Percentiles rank a stretch among this genome's conserved stretches.
Evolutionary conservation across 495 filamentous ascomycete genomes (phyloP).

Genomic region (Hypoxylon trugodes): DNA sequence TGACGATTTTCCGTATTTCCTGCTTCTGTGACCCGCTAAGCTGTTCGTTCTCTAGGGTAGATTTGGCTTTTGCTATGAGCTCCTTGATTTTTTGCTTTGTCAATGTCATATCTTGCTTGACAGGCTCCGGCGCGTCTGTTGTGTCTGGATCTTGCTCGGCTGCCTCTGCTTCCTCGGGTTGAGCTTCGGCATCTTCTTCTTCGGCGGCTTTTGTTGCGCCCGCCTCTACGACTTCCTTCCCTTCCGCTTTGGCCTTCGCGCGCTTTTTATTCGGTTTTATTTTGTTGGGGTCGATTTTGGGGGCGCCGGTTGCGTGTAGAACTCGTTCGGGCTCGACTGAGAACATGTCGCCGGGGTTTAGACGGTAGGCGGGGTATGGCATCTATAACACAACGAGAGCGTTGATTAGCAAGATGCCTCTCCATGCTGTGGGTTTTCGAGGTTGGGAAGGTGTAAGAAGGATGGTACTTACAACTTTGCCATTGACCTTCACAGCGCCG

Average conservation of each 20-base stretch:
- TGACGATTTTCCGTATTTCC: slow-evolving; percentile 45
- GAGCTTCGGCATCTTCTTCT: slow-evolving; percentile 28
- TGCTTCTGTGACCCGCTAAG: slow-evolving; percentile 48
- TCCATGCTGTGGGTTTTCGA: not conserved
- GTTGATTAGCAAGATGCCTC: slow-evolving; percentile 2
- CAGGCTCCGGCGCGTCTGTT: slow-evolving; percentile 40
- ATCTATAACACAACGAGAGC: slow-evolving; percentile 66
- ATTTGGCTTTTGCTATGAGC: slow-evolving; percentile 41
- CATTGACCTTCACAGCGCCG: slow-evolving; percentile 93
- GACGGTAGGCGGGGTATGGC: slow-evolving; percentile 88
- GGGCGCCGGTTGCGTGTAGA: slow-evolving; percentile 81
- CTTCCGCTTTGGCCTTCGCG: not conserved
- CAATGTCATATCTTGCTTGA: slow-evolving; percentile 37
- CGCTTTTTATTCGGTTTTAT: slow-evolving; percentile 1
- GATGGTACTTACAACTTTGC: slow-evolving; percentile 76
- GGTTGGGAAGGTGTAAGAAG: not conserved
- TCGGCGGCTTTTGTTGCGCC: slow-evolving; percentile 37
- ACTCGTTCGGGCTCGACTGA: slow-evolving; percentile 90
- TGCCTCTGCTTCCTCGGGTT: slow-evolving; percentile 44
- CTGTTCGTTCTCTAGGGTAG: slow-evolving; percentile 29
- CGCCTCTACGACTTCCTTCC: slow-evolving; percentile 41
- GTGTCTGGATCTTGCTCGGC: slow-evolving; percentile 44
- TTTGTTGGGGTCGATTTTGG: slow-evolving; percentile 56
- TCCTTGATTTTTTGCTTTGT: slow-evolving; percentile 36
- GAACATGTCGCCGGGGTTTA: slow-evolving; percentile 98